Conservation (phyloP, 1,284 basidiomycete genomes). For the Ustilago tritici region DNA sequence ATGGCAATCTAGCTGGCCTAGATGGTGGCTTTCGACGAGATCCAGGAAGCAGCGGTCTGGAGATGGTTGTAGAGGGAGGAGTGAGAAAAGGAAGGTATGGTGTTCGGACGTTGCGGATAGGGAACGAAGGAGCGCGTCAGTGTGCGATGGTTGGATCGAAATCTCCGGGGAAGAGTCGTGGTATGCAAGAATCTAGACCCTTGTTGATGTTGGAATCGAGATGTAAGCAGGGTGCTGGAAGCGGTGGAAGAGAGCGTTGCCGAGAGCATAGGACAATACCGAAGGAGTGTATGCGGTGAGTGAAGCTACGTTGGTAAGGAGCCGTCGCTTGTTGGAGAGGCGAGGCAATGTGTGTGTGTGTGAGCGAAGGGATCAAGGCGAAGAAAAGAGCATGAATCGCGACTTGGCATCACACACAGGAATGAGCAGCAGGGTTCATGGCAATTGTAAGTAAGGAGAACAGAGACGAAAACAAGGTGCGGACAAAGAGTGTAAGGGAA, state of each 20-base stretch:
- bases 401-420: constrained; percentile 9
- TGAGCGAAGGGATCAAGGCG: not conserved
- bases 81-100: not conserved
- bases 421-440: not conserved
- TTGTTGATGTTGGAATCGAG: not conserved
- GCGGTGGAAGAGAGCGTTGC: not conserved
- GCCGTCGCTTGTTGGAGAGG: constrained; percentile 3
- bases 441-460: not conserved
- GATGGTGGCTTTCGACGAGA: not conserved
- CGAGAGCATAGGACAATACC: not conserved
- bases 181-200: not conserved
- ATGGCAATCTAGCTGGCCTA: not conserved
- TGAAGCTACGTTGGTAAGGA: not conserved
- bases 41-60: not conserved
- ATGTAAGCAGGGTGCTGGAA: not conserved
- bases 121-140: not conserved
- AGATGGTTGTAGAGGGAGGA: not conserved
- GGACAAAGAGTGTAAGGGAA: not conserved
- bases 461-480: not conserved
- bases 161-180: not conserved
- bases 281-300: not conserved
- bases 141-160: not conserved
- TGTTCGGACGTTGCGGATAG: not conserved
- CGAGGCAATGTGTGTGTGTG: not conserved
- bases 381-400: constrained; percentile 4